Base-by-base conservation (phyloP, 2,329 filamentous ascomycete species). In the Graphium sp. region DNA sequence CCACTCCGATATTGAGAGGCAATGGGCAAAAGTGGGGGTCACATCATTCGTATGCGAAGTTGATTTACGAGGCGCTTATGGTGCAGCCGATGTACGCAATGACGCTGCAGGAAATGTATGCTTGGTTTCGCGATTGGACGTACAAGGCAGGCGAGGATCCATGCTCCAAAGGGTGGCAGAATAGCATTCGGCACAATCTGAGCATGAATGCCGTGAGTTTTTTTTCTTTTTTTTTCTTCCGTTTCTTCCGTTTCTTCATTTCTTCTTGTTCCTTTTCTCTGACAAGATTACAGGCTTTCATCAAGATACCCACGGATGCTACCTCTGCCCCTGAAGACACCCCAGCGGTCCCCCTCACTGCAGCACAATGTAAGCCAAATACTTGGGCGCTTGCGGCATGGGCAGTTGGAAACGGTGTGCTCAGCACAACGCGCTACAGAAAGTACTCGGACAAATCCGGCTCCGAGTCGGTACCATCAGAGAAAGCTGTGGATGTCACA, bases 141-240 rank as follows among this genome's bases (percentile, higher is more conserved):
- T 66, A 69, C 39, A 93, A 89, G 49, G 69, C 83, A 4, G 62
- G 67, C 31, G 89, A 84, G 44, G 62, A 64, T 25, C 10, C 10
- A 22, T 62, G 60, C 6, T 56, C 52, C 9, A 77, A 74, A 40
- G 87, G 85, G 7, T 95, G 87, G 87, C 79, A 87, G 53, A 95
- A 94, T 50, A 92, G 82, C 47, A 91, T 95, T 38, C 71, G 87
- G 3, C 87, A 95, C 49, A 95, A 95, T 41, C 58, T 95, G 6
- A 93, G 83, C 26, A 94, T 95, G 85, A 95, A 95, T 42, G 65
- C 66, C 35, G 87, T 94, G 69, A 53, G 55, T 22, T 7, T 24
- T 23, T 23, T 26, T 23, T 23, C 16, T 32, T 22, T 13, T 27
- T 20, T 18, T 22, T 26, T 22, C 24, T 23, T 15, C 18, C 25